Evolutionary conservation across 2,329 filamentous ascomycete genomes (phyloP), one percentile per base, ranked within the genome.

Genomic region (Epichloe typhina): DNA sequence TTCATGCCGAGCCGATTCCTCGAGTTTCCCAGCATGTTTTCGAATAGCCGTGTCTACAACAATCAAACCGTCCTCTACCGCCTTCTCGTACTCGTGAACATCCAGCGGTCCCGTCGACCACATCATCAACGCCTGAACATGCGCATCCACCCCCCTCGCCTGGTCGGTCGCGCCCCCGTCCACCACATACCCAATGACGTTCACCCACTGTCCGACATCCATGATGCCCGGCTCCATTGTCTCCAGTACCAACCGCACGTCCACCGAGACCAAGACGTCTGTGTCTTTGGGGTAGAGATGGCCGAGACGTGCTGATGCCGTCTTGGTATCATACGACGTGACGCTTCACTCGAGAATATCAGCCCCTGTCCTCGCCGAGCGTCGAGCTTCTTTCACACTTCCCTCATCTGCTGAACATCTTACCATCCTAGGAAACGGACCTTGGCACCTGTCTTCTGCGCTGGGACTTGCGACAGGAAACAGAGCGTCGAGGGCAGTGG

Each of bases 351-450:
- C 17, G 21, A 33, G 7, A 33, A 40, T 13, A 9, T 21, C 15
- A 47, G 37, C 23, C 13, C 23, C 23, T 21, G n/a, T 35, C 13
- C 26, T 41, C 17, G 21, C n/a, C 46, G 17, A 36, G 21, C 7
- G 12, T 43, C 26, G 23, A 26, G 23, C 23, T 41, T 19, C 8
- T 21, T 17, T 15, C 40, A 42, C 2, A 12, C n/a, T 5, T 42
- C 5, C 5, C 33, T 13, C 31, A 13, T 39, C 8, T 17, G 7
- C 31, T 5, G 33, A 44, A 19, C 33, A 47, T 69, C 81, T 70
- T 75, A 95, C 91, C 90, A 96, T 66, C 88, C 90, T 47, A 97
- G 69, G 66, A 97, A 95, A 54, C 91, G 83, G 54, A 96, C 84
- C 69, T 97, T 97, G n/a, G 81, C 78, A 40, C 79, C 78, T 13